A percentile compares a stretch with the other conserved stretches of the same genome.
phyloP scores from a whole-genome alignment of 345 rosid species.

The Dipteronia sinensis region DNA sequence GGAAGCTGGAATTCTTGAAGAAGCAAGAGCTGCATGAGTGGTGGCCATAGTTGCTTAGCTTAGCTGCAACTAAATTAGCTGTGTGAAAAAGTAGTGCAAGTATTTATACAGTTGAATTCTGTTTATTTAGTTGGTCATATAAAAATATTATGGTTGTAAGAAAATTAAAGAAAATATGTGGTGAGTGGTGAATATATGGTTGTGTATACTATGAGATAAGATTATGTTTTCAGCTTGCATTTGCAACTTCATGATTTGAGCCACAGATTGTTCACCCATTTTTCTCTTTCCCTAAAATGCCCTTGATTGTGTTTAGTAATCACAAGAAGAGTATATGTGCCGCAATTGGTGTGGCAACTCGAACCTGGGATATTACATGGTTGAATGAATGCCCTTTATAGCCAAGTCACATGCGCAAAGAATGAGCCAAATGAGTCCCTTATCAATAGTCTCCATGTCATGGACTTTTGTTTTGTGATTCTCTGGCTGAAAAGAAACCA shows the following conservation, averaged over 20 bases:
- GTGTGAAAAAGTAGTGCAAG: constrained; percentile 13
- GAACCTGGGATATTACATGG: too few species aligned
- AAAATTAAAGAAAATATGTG: constrained; percentile 51
- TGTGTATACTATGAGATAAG: constrained; percentile 52
- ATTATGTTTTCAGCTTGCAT: constrained; percentile 18
- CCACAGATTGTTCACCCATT: constrained; percentile 36
- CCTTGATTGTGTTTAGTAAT: constrained; percentile 10
- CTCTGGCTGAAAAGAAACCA: constrained; percentile 22
- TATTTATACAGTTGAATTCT: constrained; percentile 21
- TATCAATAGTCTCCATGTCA: not conserved
- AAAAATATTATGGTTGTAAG: constrained; percentile 43
- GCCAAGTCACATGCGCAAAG: not conserved
- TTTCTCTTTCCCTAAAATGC: constrained; percentile 1
- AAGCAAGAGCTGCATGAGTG: constrained; percentile 80
- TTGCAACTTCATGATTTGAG: constrained; percentile 22
- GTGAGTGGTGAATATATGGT: constrained; percentile 60
- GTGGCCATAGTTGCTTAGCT: constrained; percentile 66
- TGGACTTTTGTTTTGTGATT: constrained; percentile 13
- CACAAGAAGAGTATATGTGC: not conserved
- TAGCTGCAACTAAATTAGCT: constrained; percentile 34
- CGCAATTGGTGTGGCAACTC: not conserved
- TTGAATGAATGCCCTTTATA: too few species aligned
- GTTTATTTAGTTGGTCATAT: not conserved
- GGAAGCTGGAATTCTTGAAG: constrained; percentile 68
- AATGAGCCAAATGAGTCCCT: not conserved